Conservation (phyloP, 495 filamentous ascomycete genomes). For the Lasiosphaeria hispida region DNA sequence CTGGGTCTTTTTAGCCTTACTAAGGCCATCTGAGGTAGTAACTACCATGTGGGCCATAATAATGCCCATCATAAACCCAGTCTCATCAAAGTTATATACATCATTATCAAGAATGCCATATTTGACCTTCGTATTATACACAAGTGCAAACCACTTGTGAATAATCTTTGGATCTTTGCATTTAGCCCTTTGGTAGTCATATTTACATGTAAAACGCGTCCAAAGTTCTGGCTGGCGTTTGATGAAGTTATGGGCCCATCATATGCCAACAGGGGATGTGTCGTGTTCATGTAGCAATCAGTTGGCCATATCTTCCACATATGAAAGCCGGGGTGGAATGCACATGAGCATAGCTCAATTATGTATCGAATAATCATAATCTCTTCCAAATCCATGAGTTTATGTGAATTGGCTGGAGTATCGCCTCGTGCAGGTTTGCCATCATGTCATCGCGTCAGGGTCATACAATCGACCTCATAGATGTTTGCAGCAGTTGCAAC, state of each 20-base stretch:
- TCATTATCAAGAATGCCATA: conserved; percentile 40
- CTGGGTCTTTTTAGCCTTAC: conserved; percentile 27
- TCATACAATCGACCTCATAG: too few relatives aligned
- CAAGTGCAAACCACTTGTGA: conserved; percentile 33
- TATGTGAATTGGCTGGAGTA: too few relatives aligned
- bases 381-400: too few relatives aligned
- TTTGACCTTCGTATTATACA: conserved; percentile 32
- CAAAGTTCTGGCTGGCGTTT: too few relatives aligned
- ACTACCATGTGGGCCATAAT: conserved; percentile 32
- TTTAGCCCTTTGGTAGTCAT: conserved; percentile 32
- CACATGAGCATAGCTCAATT: conserved; percentile 30
- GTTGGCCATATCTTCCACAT: too few relatives aligned
- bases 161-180: conserved; percentile 40
- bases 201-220: too few relatives aligned
- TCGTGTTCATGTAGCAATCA: too few relatives aligned
- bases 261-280: too few relatives aligned
- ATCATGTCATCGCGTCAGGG: too few relatives aligned
- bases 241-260: too few relatives aligned
- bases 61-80: conserved; percentile 40
- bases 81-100: conserved; percentile 50
- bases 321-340: conserved; percentile 31
- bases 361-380: conserved; percentile 34
- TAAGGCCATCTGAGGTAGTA: conserved; percentile 26
- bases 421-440: too few relatives aligned
- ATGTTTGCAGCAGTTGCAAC: too few relatives aligned